Percentiles rank a stretch among this genome's conserved stretches.
These are phyloP conservation scores for Wickerhamiella sergipiensis DNA, from an alignment of 805 yeast genomes.

Conservation along the genomic window DNA sequence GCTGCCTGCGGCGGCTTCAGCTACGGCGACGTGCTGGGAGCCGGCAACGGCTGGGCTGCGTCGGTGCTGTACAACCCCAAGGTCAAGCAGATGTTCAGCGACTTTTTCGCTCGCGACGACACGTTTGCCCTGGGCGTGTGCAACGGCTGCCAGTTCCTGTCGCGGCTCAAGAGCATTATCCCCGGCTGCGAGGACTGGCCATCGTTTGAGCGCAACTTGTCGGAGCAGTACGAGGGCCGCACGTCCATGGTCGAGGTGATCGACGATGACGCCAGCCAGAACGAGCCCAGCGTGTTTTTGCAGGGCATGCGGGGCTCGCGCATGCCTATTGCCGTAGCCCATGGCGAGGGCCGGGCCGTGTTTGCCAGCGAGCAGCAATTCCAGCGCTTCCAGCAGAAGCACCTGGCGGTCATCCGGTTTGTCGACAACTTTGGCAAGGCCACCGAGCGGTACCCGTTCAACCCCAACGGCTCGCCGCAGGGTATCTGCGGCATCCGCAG, in stretches of 20 bases:
- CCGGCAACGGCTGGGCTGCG: slow-evolving; percentile 99
- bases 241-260: slow-evolving; percentile 77
- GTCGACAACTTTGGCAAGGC: slow-evolving; percentile 83
- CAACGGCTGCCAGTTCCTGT: slow-evolving; percentile 94
- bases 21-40: slow-evolving; percentile 96
- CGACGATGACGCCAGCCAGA: slow-evolving; percentile 24
- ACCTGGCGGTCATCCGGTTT: slow-evolving; percentile 55
- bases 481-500: slow-evolving; percentile 89
- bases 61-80: slow-evolving; percentile 75
- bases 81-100: slow-evolving; percentile 61
- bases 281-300: slow-evolving; percentile 49
- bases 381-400: slow-evolving; percentile 33
- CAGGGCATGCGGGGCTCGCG: slow-evolving; percentile 86
- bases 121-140: slow-evolving; percentile 98
- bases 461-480: slow-evolving; percentile 90
- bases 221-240: slow-evolving; percentile 96
- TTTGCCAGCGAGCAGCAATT: slow-evolving; percentile 39
- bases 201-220: slow-evolving; percentile 72
- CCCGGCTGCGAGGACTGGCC: slow-evolving; percentile 98
- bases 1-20: slow-evolving; percentile 99
- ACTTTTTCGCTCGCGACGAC: slow-evolving; percentile 76
- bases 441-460: slow-evolving; percentile 77
- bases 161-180: slow-evolving; percentile 69
- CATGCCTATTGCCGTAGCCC: slow-evolving; percentile 95
- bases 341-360: slow-evolving; percentile 91